These are phyloP conservation scores for Penicillium thymicola DNA, from an alignment of 2,329 filamentous ascomycete genomes.

Conservation along the genomic window DNA sequence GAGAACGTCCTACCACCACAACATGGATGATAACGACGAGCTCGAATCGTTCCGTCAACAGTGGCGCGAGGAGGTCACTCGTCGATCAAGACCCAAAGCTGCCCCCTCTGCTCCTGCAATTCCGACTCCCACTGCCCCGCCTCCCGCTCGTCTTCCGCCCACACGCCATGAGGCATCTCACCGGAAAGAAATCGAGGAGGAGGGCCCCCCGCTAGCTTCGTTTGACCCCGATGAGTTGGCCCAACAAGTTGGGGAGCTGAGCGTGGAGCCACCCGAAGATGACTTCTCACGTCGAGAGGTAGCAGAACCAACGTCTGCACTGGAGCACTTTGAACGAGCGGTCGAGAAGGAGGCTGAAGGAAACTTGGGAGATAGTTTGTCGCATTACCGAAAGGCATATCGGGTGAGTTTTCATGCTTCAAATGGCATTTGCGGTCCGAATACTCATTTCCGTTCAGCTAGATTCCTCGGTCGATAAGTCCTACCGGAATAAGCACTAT, in stretches of 20 bases:
- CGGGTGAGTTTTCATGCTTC: slow-evolving; percentile 51
- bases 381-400: slow-evolving; percentile 86
- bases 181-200: slow-evolving; percentile 39
- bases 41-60: slow-evolving; percentile 80
- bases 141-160: slow-evolving; percentile 35
- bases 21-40: slow-evolving; percentile 58
- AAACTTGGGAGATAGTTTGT: slow-evolving; percentile 82
- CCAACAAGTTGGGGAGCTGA: slow-evolving; percentile 38
- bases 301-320: slow-evolving; percentile 65
- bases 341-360: slow-evolving; percentile 85
- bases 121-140: slow-evolving; percentile 18
- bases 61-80: slow-evolving; percentile 78
- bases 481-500: slow-evolving; percentile 90
- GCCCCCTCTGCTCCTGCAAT: slow-evolving; percentile 12
- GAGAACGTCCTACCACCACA: slow-evolving; percentile 8
- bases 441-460: slow-evolving; percentile 53
- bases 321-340: slow-evolving; percentile 90
- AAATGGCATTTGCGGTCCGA: neutral
- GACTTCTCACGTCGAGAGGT: slow-evolving; percentile 33
- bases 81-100: slow-evolving; percentile 39
- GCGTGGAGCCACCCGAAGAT: slow-evolving; percentile 33
- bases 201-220: slow-evolving; percentile 25
- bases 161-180: slow-evolving; percentile 38
- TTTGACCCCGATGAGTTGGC: slow-evolving; percentile 32
- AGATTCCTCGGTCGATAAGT: slow-evolving; percentile 77